A percentile compares a stretch with the other conserved stretches of the same genome.
Evolutionary conservation across 768 basidiomycete species (phyloP).

Genomic region (Cubamyces sp.): DNA sequence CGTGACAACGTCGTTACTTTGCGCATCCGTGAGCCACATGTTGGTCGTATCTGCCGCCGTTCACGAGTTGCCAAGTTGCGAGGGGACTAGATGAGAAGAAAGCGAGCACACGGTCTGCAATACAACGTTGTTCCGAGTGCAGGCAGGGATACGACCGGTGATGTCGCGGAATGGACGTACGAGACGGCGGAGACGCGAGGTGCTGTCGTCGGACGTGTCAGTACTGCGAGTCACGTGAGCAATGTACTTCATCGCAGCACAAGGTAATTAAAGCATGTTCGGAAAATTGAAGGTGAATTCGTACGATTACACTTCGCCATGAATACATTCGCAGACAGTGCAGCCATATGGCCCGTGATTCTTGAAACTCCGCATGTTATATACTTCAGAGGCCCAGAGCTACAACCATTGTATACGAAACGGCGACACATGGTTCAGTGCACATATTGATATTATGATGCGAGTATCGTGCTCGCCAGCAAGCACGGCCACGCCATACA

Average conservation of each 20-base stretch:
- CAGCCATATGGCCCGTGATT: not conserved
- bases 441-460: constrained; percentile 1
- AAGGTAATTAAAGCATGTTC: no score
- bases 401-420: no score
- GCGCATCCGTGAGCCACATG: constrained; percentile 72
- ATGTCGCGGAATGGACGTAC: not conserved
- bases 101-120: not conserved
- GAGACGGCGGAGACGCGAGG: not conserved
- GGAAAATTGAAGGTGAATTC: not conserved
- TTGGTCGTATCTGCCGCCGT: constrained; percentile 21
- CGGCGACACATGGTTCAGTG: no score
- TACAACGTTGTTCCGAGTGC: not conserved
- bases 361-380: no score
- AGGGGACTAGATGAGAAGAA: no score
- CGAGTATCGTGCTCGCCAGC: constrained; percentile 8
- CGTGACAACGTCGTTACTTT: constrained; percentile 45
- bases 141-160: not conserved
- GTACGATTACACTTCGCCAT: not conserved
- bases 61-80: no score
- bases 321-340: not conserved
- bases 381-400: no score
- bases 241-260: no score
- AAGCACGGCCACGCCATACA: not conserved
- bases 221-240: not conserved
- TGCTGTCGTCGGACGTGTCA: constrained; percentile 2